Conservation (phyloP, 352 stramenopile genomes). For the Phytophthora citrophthora region DNA sequence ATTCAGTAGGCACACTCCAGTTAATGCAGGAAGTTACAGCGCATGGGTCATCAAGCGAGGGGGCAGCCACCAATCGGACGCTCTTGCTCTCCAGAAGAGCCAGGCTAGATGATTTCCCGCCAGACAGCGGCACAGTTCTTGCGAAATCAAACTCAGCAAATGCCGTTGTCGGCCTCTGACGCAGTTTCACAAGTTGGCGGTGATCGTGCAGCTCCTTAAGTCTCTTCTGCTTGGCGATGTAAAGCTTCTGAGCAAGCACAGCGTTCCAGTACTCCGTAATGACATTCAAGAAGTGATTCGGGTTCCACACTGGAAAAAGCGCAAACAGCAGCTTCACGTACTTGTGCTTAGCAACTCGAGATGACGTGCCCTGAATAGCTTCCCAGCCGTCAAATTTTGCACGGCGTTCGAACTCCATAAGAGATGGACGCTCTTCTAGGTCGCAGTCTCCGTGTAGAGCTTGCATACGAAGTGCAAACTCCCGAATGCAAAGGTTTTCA, state of each 20-base stretch:
- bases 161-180: slow-evolving; percentile 30
- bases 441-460: slow-evolving; percentile 75
- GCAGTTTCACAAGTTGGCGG: slow-evolving; percentile 39
- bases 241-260: slow-evolving; percentile 30
- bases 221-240: slow-evolving; percentile 28
- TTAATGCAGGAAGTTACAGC: slow-evolving; percentile 63
- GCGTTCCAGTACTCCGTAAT: slow-evolving; percentile 49
- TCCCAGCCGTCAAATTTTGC: slow-evolving; percentile 85
- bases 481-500: slow-evolving; percentile 74
- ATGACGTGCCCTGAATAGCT: slow-evolving; percentile 56
- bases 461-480: slow-evolving; percentile 86
- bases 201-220: slow-evolving; percentile 28
- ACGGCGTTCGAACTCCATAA: slow-evolving; percentile 74
- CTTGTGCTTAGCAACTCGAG: slow-evolving; percentile 58
- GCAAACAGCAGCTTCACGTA: slow-evolving; percentile 85
- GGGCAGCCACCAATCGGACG: slow-evolving; percentile 55
- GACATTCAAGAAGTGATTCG: slow-evolving; percentile 53
- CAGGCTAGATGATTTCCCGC: slow-evolving; percentile 48
- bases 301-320: slow-evolving; percentile 76
- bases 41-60: slow-evolving; percentile 67
- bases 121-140: slow-evolving; percentile 51
- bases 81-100: slow-evolving; percentile 63
- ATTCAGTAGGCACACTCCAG: slow-evolving; percentile 65
- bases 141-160: slow-evolving; percentile 78
- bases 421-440: slow-evolving; percentile 48